A percentile compares a stretch with the other conserved stretches of the same genome.
These are phyloP conservation scores for Achlya hypogyna DNA, from an alignment of 352 stramenopile genomes.

Conservation along the genomic window DNA sequence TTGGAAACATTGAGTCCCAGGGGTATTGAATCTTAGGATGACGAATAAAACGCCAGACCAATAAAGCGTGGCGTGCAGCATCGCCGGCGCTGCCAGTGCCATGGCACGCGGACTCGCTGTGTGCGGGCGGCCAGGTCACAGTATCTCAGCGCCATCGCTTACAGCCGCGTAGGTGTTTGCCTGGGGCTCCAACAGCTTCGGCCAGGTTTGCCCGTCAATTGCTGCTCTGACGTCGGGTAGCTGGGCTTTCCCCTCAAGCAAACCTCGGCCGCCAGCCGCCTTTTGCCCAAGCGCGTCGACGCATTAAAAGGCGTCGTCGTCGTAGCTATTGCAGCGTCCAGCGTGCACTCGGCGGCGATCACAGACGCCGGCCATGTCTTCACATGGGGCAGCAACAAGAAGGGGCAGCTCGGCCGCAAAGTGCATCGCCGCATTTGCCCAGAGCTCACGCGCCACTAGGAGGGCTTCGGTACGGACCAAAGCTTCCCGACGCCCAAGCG, in stretches of 20 bases:
- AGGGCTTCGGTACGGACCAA: conserved; percentile 62
- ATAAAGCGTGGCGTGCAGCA: too few species aligned
- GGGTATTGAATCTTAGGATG: too few species aligned
- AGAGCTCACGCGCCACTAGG: too few species aligned
- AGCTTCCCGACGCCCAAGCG: conserved; percentile 38
- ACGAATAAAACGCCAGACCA: too few species aligned
- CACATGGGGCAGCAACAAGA: conserved; percentile 76
- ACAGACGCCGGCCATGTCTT: conserved; percentile 41
- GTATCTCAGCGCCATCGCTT: too few species aligned
- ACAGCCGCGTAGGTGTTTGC: conserved; percentile 53
- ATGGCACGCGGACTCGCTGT: too few species aligned
- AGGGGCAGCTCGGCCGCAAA: conserved; percentile 67
- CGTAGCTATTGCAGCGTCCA: conserved; percentile 55
- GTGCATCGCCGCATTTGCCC: too few species aligned
- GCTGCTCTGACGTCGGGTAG: neutral
- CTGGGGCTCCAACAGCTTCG: conserved; percentile 78
- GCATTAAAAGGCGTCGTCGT: conserved; percentile 47
- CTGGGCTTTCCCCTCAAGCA: conserved; percentile 54
- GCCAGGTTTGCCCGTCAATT: conserved; percentile 25
- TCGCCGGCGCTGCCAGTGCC: too few species aligned
- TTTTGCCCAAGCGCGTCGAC: conserved; percentile 65
- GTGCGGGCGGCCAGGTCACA: too few species aligned
- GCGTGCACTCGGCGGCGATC: conserved; percentile 65
- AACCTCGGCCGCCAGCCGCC: conserved; percentile 39
- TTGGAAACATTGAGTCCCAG: too few species aligned